Percentiles rank a stretch among this genome's conserved stretches.
phyloP scores from a whole-genome alignment of 768 basidiomycete genomes.

The Tubosaeta brunneosetosa region DNA sequence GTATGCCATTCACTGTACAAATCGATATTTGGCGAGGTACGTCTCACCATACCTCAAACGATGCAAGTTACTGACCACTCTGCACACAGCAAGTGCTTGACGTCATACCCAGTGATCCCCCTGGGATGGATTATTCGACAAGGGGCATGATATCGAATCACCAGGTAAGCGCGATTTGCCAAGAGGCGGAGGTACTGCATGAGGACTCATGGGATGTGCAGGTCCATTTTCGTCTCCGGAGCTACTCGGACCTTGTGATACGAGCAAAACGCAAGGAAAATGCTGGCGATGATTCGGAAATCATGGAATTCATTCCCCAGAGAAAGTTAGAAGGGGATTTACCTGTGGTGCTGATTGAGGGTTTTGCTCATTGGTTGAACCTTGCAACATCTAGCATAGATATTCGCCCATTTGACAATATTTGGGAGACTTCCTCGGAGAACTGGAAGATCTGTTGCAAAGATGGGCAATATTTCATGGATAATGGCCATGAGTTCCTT shows the following conservation, averaged over 20 bases:
- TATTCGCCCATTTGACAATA: slow-evolving; percentile 20
- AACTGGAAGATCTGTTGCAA: slow-evolving; percentile 24
- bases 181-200: neutral
- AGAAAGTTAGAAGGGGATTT: slow-evolving; percentile 21
- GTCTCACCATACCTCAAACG: neutral
- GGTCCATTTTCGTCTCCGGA: slow-evolving; percentile 14
- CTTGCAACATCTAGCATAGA: slow-evolving; percentile 21
- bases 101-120: slow-evolving; percentile 16
- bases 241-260: slow-evolving; percentile 9
- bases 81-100: slow-evolving; percentile 10
- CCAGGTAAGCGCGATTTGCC: slow-evolving; percentile 7
- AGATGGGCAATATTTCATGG: slow-evolving; percentile 3
- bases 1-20: slow-evolving; percentile 10
- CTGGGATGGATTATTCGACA: slow-evolving; percentile 23
- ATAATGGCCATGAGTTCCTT: slow-evolving; percentile 7
- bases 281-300: neutral
- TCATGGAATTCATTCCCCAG: slow-evolving; percentile 22
- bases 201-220: neutral
- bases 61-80: neutral
- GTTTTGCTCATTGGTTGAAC: slow-evolving; percentile 28
- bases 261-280: slow-evolving; percentile 3
- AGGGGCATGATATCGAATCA: slow-evolving; percentile 14
- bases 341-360: slow-evolving; percentile 18
- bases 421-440: slow-evolving; percentile 21
- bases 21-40: slow-evolving; percentile 20